Conservation (phyloP, 352 stramenopile species). For the Saprolegnia diclina region DNA sequence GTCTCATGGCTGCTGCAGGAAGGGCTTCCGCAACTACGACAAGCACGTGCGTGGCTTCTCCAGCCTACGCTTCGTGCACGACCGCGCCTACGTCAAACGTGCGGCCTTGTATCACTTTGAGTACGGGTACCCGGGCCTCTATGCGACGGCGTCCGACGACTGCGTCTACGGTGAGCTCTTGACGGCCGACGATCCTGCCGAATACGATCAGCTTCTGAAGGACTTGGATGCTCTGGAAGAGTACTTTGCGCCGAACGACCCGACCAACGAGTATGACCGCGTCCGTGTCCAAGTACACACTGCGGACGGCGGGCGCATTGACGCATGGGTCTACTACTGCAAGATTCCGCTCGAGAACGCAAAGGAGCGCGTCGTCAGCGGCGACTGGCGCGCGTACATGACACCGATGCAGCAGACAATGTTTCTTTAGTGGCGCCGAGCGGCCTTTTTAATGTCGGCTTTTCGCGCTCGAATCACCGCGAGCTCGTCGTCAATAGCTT, state of each 20-base stretch:
- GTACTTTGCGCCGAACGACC: slow-evolving; percentile 20
- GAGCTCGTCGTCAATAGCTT: slow-evolving; percentile 18
- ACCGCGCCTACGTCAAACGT: background rate
- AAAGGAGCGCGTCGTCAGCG: background rate
- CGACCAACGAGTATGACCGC: slow-evolving; percentile 25
- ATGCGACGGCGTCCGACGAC: background rate
- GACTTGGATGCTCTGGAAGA: slow-evolving; percentile 21
- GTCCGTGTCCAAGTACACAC: slow-evolving; percentile 7
- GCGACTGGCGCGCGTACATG: slow-evolving; percentile 25
- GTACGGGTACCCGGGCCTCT: slow-evolving; percentile 18
- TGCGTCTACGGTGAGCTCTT: slow-evolving; percentile 19
- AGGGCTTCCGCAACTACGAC: slow-evolving; percentile 25
- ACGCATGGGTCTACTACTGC: slow-evolving; percentile 25
- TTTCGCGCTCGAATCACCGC: slow-evolving; percentile 8
- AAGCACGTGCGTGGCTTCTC: slow-evolving; percentile 2
- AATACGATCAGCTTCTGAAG: slow-evolving; percentile 5
- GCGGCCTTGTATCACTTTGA: slow-evolving; percentile 14
- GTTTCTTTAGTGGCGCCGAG: background rate
- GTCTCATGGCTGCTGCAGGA: slow-evolving; percentile 6
- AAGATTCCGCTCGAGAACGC: slow-evolving; percentile 14
- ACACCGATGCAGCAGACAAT: background rate
- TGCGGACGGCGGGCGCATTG: background rate
- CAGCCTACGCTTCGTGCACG: background rate
- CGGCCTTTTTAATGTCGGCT: slow-evolving; percentile 2
- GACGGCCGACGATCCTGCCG: slow-evolving; percentile 17